A percentile compares a stretch with the other conserved stretches of the same genome.
phyloP scores from a whole-genome alignment of 1,284 basidiomycete genomes.

The Volvariella surrecta region DNA sequence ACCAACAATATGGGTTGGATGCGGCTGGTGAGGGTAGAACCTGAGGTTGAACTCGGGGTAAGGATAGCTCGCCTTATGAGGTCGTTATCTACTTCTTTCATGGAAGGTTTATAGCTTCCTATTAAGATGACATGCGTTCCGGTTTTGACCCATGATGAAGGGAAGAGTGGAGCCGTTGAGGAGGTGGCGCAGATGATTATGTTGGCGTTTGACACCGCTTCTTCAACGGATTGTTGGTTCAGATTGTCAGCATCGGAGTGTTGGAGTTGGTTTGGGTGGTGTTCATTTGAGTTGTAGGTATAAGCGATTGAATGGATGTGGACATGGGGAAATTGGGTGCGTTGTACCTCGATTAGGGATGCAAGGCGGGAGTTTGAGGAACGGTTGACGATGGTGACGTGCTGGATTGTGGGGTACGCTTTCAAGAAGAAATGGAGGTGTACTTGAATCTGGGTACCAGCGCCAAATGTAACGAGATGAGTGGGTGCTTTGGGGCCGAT shows the following conservation, averaged over 20 bases:
- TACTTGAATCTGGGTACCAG: constrained; percentile 59
- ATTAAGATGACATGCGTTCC: constrained; percentile 71
- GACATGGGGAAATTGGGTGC: no score
- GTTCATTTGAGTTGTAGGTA: no score
- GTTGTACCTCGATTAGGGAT: constrained; percentile 31
- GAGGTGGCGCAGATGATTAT: constrained; percentile 76
- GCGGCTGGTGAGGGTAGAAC: background rate
- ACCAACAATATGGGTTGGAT: constrained; percentile 42
- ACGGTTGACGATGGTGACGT: constrained; percentile 60
- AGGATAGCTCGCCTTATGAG: constrained; percentile 39
- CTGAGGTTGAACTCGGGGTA: constrained; percentile 5
- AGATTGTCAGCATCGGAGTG: constrained; percentile 7
- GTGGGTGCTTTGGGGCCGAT: constrained; percentile 35
- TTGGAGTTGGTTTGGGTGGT: background rate
- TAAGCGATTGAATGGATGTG: no score
- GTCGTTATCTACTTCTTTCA: constrained; percentile 65
- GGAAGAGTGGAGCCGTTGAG: constrained; percentile 63
- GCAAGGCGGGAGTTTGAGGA: constrained; percentile 41
- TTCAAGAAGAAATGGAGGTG: constrained; percentile 60
- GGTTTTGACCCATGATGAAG: constrained; percentile 45
- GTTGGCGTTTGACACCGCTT: constrained; percentile 33
- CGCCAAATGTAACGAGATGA: constrained; percentile 62
- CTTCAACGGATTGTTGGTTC: constrained; percentile 10
- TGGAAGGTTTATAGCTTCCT: constrained; percentile 76
- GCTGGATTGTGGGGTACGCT: constrained; percentile 45